These are phyloP conservation scores for Arbutus unedo DNA, from an alignment of 148 eudicot species.

Conservation along the genomic window DNA sequence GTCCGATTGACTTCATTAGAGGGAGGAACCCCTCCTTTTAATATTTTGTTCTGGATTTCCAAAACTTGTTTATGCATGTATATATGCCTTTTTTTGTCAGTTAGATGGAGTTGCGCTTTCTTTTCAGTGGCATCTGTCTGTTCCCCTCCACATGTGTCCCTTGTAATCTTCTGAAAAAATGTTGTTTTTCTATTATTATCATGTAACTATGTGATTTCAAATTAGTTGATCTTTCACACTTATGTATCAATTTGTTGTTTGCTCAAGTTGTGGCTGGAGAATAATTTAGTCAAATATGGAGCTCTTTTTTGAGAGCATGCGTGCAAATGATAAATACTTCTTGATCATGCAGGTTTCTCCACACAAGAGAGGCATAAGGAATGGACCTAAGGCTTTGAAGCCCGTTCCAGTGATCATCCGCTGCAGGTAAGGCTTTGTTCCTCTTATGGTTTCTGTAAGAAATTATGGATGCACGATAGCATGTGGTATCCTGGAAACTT, in stretches of 20 bases:
- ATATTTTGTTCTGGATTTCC: background rate
- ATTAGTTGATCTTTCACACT: background rate
- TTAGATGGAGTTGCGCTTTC: background rate
- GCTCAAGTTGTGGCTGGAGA: background rate
- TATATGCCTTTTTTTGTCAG: background rate
- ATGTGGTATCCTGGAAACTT: background rate
- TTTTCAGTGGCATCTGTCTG: background rate
- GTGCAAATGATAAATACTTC: background rate
- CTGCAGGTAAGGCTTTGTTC: conserved; percentile 63
- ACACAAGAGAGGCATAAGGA: conserved; percentile 78
- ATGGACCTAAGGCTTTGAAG: conserved; percentile 92
- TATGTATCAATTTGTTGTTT: background rate
- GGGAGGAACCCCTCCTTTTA: background rate
- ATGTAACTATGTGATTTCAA: background rate
- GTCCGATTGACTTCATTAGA: background rate
- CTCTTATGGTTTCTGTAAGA: background rate
- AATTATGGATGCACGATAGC: background rate
- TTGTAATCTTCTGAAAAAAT: background rate
- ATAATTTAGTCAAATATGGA: background rate
- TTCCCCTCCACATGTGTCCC: background rate
- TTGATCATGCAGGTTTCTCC: conserved; percentile 49
- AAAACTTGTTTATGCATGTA: background rate
- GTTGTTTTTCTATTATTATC: background rate
- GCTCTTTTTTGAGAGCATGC: background rate
- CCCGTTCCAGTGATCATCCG: conserved; percentile 85